These are phyloP conservation scores for Globisporangium paroecandrum DNA, from an alignment of 352 stramenopile genomes.

Conservation along the genomic window DNA sequence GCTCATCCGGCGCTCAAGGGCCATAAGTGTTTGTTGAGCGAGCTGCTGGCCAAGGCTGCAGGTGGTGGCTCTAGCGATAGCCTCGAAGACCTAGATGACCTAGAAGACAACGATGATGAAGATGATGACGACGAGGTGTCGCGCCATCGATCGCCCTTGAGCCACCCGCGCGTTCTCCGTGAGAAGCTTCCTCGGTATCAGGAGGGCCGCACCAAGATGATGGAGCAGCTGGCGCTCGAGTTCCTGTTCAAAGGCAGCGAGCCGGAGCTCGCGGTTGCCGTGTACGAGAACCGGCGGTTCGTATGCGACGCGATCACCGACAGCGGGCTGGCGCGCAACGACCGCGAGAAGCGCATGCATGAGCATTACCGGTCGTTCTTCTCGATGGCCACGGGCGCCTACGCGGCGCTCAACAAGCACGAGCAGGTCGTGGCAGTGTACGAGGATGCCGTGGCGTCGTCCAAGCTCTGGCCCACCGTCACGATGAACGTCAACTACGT, in stretches of 20 bases:
- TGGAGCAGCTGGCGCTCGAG: conserved; percentile 18
- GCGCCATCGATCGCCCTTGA: background rate
- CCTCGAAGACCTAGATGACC: background rate
- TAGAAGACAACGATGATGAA: background rate
- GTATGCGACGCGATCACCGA: background rate
- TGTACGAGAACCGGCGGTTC: conserved; percentile 16
- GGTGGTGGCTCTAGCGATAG: background rate
- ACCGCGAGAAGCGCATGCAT: conserved; percentile 12
- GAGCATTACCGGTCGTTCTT: conserved; percentile 20
- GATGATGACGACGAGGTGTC: background rate
- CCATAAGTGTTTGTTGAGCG: background rate
- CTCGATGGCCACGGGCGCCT: conserved; percentile 18
- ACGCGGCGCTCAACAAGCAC: conserved; percentile 9
- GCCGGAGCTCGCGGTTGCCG: conserved; percentile 11
- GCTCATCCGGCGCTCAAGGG: conserved; percentile 11
- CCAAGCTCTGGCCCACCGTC: conserved; percentile 15
- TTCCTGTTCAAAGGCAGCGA: conserved; percentile 9
- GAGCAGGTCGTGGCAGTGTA: conserved; percentile 12
- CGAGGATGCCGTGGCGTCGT: background rate
- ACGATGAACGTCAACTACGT: conserved; percentile 21
- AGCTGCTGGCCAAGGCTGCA: background rate
- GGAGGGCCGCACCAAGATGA: conserved; percentile 15
- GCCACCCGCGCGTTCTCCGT: background rate
- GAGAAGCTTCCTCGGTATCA: conserved; percentile 7
- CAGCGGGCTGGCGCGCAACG: conserved; percentile 11